Evolutionary conservation across 306 rosid genomes (phyloP), one percentile per base, ranked within the genome.

Genomic region (Cucurbita pepo): DNA sequence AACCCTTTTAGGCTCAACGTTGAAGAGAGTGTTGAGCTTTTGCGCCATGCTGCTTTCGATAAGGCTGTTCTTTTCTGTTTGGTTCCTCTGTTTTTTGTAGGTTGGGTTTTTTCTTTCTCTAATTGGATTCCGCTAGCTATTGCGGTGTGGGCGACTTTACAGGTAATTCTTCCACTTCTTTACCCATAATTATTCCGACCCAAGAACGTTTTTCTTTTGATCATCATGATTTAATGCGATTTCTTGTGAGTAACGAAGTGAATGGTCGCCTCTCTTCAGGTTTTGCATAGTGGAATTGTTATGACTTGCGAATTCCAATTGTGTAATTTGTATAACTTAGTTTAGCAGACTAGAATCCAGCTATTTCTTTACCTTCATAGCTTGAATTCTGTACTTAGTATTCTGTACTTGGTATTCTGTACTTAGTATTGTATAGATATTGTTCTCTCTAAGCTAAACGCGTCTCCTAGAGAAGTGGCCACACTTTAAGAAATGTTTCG

Each of bases 111-210:
- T 78, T 81, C 96, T 75, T 81, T 88, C 76, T 86, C 99, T 73
- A 89, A 82, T 71, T 94, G 97, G 97, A 85, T 94, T 79, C 96
- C 95, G 16, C 82, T 94, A 37, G 84, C 70, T 7, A 82, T 84
- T 66, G 97, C 92, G 51, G 91, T 91, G 0, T 91, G 97, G 97
- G 82, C 89, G 7, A 85, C 96, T 55, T n/a, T 84, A 19, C 99
- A 94, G 99, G 99, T 94, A 45, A 41, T 38, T 34, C 1, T 74
- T n/a, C 73, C 18, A 21, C 56, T 7, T 2, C 3, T 48, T 48
- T 48, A 12, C 13, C 0, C 53, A 1, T 12, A 48, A 48, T 13
- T 7, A 3, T 48, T 48, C 0, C 53, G 16, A 48, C n/a, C 53
- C 53, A 48, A 11, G 4, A 10, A 15, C 14, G 53, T 13, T 48